Percentiles rank a stretch among this genome's conserved stretches.
phyloP scores from a whole-genome alignment of 1,139 yeast genomes.

The Candida gigantensis region DNA sequence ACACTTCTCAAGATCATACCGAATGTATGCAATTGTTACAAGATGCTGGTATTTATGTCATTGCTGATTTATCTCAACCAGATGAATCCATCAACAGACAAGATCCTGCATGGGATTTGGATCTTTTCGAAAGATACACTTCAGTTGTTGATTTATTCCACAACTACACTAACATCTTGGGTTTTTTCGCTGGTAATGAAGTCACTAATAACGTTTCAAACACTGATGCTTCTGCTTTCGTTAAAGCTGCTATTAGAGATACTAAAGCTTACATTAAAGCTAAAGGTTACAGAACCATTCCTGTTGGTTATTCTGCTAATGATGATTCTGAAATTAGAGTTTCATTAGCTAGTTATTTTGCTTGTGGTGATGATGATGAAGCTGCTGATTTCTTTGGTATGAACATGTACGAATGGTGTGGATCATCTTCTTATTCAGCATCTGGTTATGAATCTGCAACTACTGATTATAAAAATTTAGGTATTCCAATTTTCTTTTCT shows the following conservation, averaged over 20 bases:
- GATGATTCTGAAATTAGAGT: slow-evolving; percentile 75
- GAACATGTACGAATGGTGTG: slow-evolving; percentile 98
- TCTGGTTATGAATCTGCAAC: slow-evolving; percentile 83
- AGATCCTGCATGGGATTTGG: slow-evolving; percentile 62
- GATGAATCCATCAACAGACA: slow-evolving; percentile 60
- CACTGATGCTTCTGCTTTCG: slow-evolving; percentile 80
- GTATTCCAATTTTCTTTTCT: slow-evolving; percentile 84
- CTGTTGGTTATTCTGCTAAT: slow-evolving; percentile 88
- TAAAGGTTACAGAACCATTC: slow-evolving; percentile 68
- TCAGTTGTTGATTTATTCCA: slow-evolving; percentile 74
- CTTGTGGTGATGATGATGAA: slow-evolving; percentile 69
- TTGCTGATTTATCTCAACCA: slow-evolving; percentile 77
- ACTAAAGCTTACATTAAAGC: slow-evolving; percentile 71
- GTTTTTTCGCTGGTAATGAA: slow-evolving; percentile 92
- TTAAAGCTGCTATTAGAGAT: slow-evolving; percentile 88
- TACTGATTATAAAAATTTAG: slow-evolving; percentile 63
- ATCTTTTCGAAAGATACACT: slow-evolving; percentile 69
- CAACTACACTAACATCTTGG: slow-evolving; percentile 72
- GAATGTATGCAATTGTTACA: slow-evolving; percentile 65
- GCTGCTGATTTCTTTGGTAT: slow-evolving; percentile 90
- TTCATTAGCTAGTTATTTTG: slow-evolving; percentile 75
- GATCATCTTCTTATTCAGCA: slow-evolving; percentile 56
- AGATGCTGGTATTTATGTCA: slow-evolving; percentile 77
- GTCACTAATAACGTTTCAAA: slow-evolving; percentile 73
- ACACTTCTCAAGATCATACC: slow-evolving; percentile 62